Evolutionary conservation across 1,284 basidiomycete genomes (phyloP).

Genomic region (Taiwanofungus camphoratus): DNA sequence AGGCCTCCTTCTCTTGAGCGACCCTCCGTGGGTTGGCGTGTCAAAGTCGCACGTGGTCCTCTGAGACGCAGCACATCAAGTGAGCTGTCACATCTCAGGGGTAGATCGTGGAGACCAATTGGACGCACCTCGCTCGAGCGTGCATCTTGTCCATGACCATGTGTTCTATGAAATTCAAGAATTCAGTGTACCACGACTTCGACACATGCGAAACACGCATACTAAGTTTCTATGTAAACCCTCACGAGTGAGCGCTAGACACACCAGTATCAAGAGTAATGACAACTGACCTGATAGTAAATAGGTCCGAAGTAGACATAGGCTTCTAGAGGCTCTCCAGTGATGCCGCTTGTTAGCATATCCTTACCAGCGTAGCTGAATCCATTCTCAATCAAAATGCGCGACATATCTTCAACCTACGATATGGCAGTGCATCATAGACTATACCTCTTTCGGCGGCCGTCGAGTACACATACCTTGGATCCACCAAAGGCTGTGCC

Average conservation of each 20-base stretch:
- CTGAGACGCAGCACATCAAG: slow-evolving; percentile 36
- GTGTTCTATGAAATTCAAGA: slow-evolving; percentile 55
- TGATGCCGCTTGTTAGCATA: slow-evolving; percentile 97
- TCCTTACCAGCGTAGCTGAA: slow-evolving; percentile 98
- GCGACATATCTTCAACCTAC: slow-evolving; percentile 97
- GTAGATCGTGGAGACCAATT: slow-evolving; percentile 1
- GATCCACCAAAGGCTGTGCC: slow-evolving; percentile 97
- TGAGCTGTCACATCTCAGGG: slow-evolving; percentile 3
- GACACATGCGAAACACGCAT: slow-evolving; percentile 26
- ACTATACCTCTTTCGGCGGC: background rate
- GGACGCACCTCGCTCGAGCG: slow-evolving; percentile 82
- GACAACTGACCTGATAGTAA: slow-evolving; percentile 82
- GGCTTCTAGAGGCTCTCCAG: slow-evolving; percentile 92
- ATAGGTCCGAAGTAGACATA: slow-evolving; percentile 99
- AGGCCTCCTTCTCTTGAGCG: slow-evolving; percentile 96
- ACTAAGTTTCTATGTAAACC: slow-evolving; percentile 67
- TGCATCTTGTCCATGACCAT: slow-evolving; percentile 99
- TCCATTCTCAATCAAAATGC: slow-evolving; percentile 90
- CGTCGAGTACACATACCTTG: slow-evolving; percentile 48
- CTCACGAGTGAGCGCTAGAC: slow-evolving; percentile 6
- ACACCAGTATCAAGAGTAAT: background rate
- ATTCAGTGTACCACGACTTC: slow-evolving; percentile 9
- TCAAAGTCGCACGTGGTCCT: slow-evolving; percentile 94
- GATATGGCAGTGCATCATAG: slow-evolving; percentile 9
- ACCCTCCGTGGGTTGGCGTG: slow-evolving; percentile 97